Evolutionary conservation across 2,329 filamentous ascomycete genomes (phyloP).

Genomic region (Penicillium sumatraense): DNA sequence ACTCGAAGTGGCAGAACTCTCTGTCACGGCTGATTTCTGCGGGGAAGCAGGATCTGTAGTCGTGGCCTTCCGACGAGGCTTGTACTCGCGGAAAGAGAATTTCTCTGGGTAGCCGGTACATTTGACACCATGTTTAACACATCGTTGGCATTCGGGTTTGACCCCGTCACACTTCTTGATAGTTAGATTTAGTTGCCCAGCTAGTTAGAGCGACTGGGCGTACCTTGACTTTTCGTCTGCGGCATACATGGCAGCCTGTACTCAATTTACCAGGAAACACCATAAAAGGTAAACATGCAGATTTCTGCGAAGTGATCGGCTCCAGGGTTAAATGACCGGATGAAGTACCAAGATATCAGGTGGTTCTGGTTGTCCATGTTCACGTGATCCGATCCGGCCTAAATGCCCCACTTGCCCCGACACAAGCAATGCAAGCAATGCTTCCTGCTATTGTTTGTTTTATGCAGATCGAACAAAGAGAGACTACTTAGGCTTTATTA

Average conservation of each 20-base stretch:
- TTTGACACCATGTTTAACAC: background rate
- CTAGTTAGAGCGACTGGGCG: background rate
- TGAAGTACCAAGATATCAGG: background rate
- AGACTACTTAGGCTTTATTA: too few species aligned
- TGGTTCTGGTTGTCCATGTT: background rate
- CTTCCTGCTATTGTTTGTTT: too few species aligned
- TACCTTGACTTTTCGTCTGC: constrained; percentile 6
- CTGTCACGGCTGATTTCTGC: background rate
- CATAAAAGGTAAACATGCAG: background rate
- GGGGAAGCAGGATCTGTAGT: background rate
- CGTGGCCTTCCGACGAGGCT: background rate
- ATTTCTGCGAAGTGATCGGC: background rate
- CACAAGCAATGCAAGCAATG: too few species aligned
- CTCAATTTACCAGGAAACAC: constrained; percentile 3
- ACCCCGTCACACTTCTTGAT: background rate
- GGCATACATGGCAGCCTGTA: constrained; percentile 3
- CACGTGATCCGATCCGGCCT: background rate
- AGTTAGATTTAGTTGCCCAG: background rate
- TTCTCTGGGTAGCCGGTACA: constrained; percentile 3
- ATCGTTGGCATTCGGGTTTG: background rate
- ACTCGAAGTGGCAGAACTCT: background rate
- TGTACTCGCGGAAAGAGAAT: constrained; percentile 4
- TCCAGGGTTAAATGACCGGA: background rate
- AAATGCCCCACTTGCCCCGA: too few species aligned
- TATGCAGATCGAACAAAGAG: too few species aligned